Base-by-base conservation (phyloP, 2,329 filamentous ascomycete genomes). In the Xylaria sp. region DNA sequence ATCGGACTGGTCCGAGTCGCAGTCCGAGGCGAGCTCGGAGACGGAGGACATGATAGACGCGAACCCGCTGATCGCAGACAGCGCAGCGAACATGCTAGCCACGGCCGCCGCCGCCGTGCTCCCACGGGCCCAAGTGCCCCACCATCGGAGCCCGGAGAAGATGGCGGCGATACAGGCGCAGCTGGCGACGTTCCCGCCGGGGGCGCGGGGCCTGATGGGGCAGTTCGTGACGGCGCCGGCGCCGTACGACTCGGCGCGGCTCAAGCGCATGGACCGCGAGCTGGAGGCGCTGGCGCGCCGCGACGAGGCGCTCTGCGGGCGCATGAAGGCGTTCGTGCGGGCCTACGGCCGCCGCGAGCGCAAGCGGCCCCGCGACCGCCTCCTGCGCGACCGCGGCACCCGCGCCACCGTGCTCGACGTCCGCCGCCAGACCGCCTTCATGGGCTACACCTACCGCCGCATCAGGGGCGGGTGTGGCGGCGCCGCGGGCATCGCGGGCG, bases 381-480 rank as follows among this genome's bases (percentile, higher is more conserved):
- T 97, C 52, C 75, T 97, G 22, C 81, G 93, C 40, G 93, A 97
- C 70, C 80, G 79, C 21, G 73, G 77, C 7, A 81, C 88, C 6
- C 87, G 85, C 39, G 80, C 78, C 39, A 77, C 80, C 16, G 91
- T 89, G n/a, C 76, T 97, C 71, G 86, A 90, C 62, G 81, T 94
- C 60, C 83, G 94, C 54, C 96, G 93, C 73, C 83, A 82, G 69
- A 89, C 84, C 21, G 92, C 91, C 0, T 97, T 97, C 71, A 73
- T 95, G 57, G 93, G 93, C 1, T 99, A 99, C 69, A 91, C 89
- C 1, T 97, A 94, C 78, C 83, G 86, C 11, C 77, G 86, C 43
- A 78, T 78, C 51, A 59, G 57, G 46, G 52, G n/a, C n/a, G n/a
- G 54, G 13, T 44, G 41, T 29, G 48, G 45, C 29, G 48, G 45